Conservation (phyloP, 345 rosid species). For the Garcia nutans region DNA sequence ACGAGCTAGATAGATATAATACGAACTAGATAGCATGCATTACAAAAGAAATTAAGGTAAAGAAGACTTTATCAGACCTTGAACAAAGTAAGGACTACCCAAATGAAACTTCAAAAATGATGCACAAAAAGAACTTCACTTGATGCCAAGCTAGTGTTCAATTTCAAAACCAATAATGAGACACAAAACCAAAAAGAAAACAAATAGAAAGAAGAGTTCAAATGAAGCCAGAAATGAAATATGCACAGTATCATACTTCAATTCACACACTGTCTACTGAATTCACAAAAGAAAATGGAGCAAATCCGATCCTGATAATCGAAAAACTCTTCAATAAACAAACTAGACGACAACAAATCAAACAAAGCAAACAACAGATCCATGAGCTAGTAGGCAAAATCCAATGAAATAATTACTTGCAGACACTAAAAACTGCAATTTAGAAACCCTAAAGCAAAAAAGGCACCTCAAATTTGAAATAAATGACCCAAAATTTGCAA, state of each 20-base stretch:
- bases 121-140: neutral
- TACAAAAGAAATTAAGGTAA: neutral
- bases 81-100: neutral
- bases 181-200: slow-evolving; percentile 1
- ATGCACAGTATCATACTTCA: neutral
- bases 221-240: slow-evolving; percentile 16
- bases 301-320: slow-evolving; percentile 14
- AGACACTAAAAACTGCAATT: slow-evolving; percentile 36
- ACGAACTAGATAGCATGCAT: neutral
- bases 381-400: slow-evolving; percentile 24
- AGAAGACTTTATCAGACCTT: neutral
- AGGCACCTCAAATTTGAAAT: slow-evolving; percentile 25
- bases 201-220: slow-evolving; percentile 19
- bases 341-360: slow-evolving; percentile 23
- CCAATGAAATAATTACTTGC: slow-evolving; percentile 37
- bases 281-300: slow-evolving; percentile 10
- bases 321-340: slow-evolving; percentile 14
- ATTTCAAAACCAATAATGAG: slow-evolving; percentile 6
- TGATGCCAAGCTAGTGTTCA: neutral
- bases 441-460: slow-evolving; percentile 33
- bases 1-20: neutral
- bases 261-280: slow-evolving; percentile 15
- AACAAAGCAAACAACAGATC: slow-evolving; percentile 56
- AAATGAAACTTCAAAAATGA: neutral
- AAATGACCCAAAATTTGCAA: slow-evolving; percentile 27